phyloP scores from a whole-genome alignment of 306 rosid species.

The Malus fusca region DNA sequence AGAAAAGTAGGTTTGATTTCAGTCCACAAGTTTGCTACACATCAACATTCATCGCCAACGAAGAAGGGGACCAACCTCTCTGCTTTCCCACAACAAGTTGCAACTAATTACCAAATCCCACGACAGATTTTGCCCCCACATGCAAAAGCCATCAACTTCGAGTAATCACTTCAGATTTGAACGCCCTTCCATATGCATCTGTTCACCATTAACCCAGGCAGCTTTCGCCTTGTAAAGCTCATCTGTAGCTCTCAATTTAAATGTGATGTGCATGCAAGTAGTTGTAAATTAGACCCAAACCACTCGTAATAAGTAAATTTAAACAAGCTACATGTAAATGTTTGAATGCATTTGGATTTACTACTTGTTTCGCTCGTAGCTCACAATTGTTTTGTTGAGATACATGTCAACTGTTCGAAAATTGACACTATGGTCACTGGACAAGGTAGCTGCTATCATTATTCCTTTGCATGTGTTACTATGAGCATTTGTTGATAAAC shows the following conservation, averaged over 20 bases:
- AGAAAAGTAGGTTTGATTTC: background rate
- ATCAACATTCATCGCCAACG: background rate
- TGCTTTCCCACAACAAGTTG: background rate
- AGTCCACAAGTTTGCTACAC: background rate
- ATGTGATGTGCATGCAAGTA: too few species aligned
- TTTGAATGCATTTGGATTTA: too few species aligned
- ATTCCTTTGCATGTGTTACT: too few species aligned
- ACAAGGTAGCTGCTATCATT: too few species aligned
- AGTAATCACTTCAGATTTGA: background rate
- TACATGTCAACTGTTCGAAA: too few species aligned
- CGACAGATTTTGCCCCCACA: background rate
- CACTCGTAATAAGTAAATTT: too few species aligned
- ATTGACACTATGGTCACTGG: too few species aligned
- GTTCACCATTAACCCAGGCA: background rate
- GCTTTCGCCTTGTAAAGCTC: background rate
- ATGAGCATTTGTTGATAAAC: too few species aligned
- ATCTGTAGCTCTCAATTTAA: background rate
- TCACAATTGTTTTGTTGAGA: too few species aligned
- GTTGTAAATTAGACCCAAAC: too few species aligned
- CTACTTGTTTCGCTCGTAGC: too few species aligned
- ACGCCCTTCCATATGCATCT: background rate
- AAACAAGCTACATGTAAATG: too few species aligned
- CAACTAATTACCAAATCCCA: background rate
- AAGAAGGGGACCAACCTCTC: constrained; percentile 2
- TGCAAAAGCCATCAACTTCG: background rate